A percentile compares a stretch with the other conserved stretches of the same genome.
Evolutionary conservation across 2,329 filamentous ascomycete species (phyloP).

Genomic region (Colletotrichum orbiculare): DNA sequence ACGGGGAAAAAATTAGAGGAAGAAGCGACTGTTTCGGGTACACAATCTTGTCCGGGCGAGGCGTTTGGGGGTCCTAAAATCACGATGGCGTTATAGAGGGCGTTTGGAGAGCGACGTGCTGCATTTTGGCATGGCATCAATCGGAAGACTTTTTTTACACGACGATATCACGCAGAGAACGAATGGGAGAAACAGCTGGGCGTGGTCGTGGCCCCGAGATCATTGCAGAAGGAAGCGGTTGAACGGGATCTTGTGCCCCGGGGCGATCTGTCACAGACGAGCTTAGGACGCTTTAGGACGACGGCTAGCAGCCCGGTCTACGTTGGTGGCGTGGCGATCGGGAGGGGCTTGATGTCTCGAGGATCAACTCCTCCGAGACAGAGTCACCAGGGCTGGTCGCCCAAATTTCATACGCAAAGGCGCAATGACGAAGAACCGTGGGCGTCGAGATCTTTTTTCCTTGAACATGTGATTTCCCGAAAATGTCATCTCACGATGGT

Average conservation of each 20-base stretch:
- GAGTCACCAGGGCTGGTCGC: no score
- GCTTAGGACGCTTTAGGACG: conserved; percentile 17
- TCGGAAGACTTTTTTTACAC: not conserved
- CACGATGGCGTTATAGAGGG: not conserved
- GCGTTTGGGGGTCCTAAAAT: conserved; percentile 8
- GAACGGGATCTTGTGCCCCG: not conserved
- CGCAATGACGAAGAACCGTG: no score
- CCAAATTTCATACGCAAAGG: no score
- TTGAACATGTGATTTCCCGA: no score
- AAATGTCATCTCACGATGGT: no score
- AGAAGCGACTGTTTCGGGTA: no score
- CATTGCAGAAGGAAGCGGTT: not conserved
- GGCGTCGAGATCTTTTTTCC: no score
- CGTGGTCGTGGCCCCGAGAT: not conserved
- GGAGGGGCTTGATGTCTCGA: conserved; percentile 23
- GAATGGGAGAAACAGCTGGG: not conserved
- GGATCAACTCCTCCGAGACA: not conserved
- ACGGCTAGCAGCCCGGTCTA: conserved; percentile 8
- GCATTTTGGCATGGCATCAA: conserved; percentile 6
- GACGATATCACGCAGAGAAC: not conserved
- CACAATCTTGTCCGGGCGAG: conserved; percentile 4
- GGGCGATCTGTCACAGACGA: not conserved
- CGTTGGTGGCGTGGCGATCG: conserved; percentile 34
- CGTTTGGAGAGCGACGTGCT: not conserved
- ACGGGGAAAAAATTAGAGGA: no score